Evolutionary conservation across 768 basidiomycete species (phyloP), one percentile per base, ranked within the genome.

Genomic region (Mycena crocata): DNA sequence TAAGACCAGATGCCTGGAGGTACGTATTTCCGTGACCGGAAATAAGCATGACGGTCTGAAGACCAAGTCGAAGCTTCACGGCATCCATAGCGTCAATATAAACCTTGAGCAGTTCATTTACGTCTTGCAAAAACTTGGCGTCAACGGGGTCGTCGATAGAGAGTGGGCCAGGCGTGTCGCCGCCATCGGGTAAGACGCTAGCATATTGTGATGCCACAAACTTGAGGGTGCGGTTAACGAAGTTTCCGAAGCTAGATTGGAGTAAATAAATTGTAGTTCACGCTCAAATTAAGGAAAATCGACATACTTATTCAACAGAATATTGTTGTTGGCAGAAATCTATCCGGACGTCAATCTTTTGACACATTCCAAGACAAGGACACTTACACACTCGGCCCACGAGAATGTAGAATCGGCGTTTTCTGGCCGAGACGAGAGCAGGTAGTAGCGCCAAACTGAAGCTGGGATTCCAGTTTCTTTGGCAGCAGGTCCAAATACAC

Each of bases 371-470:
- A 39, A 15, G 9, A 35, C 14, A 23, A 30, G 21, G 17, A 15
- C 26, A 79, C 92, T 76, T 76, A 95, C 94, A 74, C 96, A 97
- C 67, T 95, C 95, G 19, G 89, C 84, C 98, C 98, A 99, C 0
- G 96, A 95, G 83, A 99, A 99, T 85, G 94, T 95, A 49, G 96
- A 89, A 75, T 99, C 98, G 23, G 90, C 90, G 10, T 90, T 95
- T 80, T 99, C 98, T 3, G 98, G 98, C 55, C 98, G 85, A 15
- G 94, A 92, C 10, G 94, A 93, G 19, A 99, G 84, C 15, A 99
- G 84, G 80, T 98, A 99, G 78, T 97, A 99, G 63, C 98, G 85
- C 98, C 97, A 99, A 10, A 99, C 97, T 0, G 94, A 95, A 0
- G 95, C 80, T 26, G 97, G 93, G 46, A 98, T 92, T 4, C 95